Base-by-base conservation (phyloP, 1,139 yeast species). In the Hemisphaericaspora xylofermentans region DNA sequence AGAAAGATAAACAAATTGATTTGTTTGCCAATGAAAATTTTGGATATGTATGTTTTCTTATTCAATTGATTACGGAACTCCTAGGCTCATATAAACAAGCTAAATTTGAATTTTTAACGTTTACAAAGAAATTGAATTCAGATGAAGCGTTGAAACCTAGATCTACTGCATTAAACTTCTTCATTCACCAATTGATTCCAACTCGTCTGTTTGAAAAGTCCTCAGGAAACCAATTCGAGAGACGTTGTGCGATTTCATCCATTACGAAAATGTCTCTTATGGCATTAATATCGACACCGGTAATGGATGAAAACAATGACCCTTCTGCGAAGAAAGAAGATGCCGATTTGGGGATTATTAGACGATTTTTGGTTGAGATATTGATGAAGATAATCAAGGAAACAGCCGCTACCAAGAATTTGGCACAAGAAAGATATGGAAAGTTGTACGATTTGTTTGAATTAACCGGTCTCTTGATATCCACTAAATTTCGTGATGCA, bases 41-140 rank as follows among this genome's bases (percentile, higher is more conserved):
- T 57, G 72, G 82, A 0, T 82, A 85, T 53, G 80, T 81, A 41
- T 75, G 85, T 37, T 87, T 83, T 56, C 63, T 91, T 33, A 63
- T 91, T 32, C 88, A 83, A 52, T 64, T 80, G 0, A 61, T 89
- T 29, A 74, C 84, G 1, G 98, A 91, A 52, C 65, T 89, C 13
- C 61, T 89, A 15, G 80, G 84, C 2, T 85, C 96, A 1, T 91
- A 89, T 60, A 84, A 84, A 50, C 82, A 80, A 46, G 80, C 93
- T 44, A 91, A 91, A 57, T 72, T 86, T 40, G 96, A 88, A 53
- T 86, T 91, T 54, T 66, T 91, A 43, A 82, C 91, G 0, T 89
- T 78, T 52, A 81, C 93, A 2, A 84, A 82, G 56, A 80, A 80
- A 60, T 61, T 67, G 3, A 39, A 36, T 38, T 54, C 52, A 17